These are phyloP conservation scores for Hemileccinum rubropunctum DNA, from an alignment of 768 basidiomycete genomes.

Conservation along the genomic window DNA sequence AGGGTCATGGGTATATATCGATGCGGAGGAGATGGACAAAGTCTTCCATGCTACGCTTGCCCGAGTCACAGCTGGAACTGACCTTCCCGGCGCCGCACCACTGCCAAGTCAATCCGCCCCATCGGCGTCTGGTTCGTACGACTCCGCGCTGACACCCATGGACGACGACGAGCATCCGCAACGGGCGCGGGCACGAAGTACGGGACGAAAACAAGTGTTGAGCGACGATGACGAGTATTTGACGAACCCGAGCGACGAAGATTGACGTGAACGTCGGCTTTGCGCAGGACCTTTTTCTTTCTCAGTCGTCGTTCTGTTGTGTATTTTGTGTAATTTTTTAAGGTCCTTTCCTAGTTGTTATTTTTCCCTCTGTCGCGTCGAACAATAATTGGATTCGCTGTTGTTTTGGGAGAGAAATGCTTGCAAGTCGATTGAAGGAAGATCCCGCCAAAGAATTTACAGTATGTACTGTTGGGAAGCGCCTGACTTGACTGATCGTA, in stretches of 20 bases:
- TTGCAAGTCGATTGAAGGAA: too few species aligned
- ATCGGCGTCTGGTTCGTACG: constrained; percentile 47
- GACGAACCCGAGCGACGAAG: constrained; percentile 71
- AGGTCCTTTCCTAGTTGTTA: constrained; percentile 2
- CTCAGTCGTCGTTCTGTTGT: constrained; percentile 1
- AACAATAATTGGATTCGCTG: constrained; percentile 2
- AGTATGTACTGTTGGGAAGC: too few species aligned
- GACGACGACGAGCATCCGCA: constrained; percentile 73
- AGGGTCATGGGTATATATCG: constrained; percentile 92
- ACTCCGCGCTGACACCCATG: constrained; percentile 75
- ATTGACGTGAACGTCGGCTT: constrained; percentile 34
- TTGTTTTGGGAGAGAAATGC: neutral
- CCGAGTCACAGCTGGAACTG: constrained; percentile 60
- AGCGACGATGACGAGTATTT: constrained; percentile 66
- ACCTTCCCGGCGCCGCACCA: constrained; percentile 69
- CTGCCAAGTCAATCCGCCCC: constrained; percentile 27
- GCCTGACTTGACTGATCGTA: too few species aligned
- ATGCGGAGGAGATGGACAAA: constrained; percentile 93
- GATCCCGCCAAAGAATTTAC: too few species aligned
- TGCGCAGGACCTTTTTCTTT: neutral
- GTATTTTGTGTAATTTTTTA: constrained; percentile 17
- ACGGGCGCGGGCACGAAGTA: constrained; percentile 54
- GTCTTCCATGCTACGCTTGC: constrained; percentile 74
- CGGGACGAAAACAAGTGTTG: constrained; percentile 68
- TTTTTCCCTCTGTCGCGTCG: neutral